Evolutionary conservation across 495 filamentous ascomycete genomes (phyloP).

Genomic region (Penicillium simplicissimum): DNA sequence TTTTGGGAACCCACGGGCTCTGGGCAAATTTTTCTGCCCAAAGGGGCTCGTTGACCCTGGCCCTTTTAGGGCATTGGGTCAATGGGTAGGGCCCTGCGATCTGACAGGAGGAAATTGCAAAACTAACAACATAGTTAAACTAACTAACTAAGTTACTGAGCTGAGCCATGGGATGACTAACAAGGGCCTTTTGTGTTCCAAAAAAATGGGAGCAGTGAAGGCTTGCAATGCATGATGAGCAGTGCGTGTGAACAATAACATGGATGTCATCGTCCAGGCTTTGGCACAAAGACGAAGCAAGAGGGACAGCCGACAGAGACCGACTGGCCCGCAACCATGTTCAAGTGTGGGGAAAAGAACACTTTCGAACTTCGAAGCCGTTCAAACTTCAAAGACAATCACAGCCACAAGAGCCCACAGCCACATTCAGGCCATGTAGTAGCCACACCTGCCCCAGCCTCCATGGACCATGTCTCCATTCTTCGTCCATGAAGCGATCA

Average conservation of each 20-base stretch:
- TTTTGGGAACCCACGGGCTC: neutral
- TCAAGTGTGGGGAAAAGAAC: neutral
- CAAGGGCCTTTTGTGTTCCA: neutral
- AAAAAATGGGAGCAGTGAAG: too few species aligned
- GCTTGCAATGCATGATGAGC: neutral
- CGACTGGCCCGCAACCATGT: neutral
- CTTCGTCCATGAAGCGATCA: neutral
- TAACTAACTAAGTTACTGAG: neutral
- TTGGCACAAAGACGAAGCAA: neutral
- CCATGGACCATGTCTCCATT: constrained; percentile 7
- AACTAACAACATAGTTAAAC: too few species aligned
- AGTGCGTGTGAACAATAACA: neutral
- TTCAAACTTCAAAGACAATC: neutral
- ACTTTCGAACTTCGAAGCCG: constrained; percentile 13
- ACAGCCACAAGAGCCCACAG: constrained; percentile 20
- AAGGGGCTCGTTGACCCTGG: neutral
- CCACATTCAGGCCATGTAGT: neutral
- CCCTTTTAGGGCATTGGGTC: neutral
- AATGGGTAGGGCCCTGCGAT: neutral
- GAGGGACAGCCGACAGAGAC: neutral
- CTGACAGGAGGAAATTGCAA: constrained; percentile 4
- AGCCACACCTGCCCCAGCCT: constrained; percentile 21
- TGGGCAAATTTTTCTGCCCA: constrained; percentile 9
- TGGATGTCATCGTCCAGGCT: neutral
- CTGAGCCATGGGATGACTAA: constrained; percentile 9